Base-by-base conservation (phyloP, 441 rosid genomes). In the Mallotus japonicus region DNA sequence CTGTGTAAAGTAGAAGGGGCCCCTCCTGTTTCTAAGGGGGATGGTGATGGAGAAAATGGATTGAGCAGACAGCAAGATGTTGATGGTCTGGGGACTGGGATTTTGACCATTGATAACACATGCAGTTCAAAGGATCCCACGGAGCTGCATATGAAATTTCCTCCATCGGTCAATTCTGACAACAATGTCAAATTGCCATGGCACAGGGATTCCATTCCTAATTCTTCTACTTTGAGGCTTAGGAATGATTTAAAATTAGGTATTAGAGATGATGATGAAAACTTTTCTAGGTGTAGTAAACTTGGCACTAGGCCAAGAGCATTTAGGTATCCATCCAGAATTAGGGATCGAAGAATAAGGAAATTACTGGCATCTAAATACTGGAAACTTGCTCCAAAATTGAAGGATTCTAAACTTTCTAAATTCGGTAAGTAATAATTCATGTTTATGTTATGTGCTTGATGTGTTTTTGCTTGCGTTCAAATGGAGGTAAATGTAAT, bases 161-260 rank as follows among this genome's bases (percentile, higher is more conserved):
- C 83, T 8, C 81, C 76, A 34, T 63, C 65, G 71, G 64, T 71
- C 66, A 65, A 79, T 74, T 76, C 76, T 68, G 87, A 76, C 74
- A 78, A 76, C 60, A 83, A 80, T 81, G 71, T 70, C 72, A 86
- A 76, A 73, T 67, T 80, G 65, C 81, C 83, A 28, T 75, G 81
- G 24, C 58, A 65, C 70, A 57, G 78, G 83, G 78, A 77, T 58
- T 65, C 68, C 78, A 51, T 69, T 79, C 80, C 76, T 72, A 79
- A 69, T 77, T 86, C 83, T 79, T 82, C 88, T 70, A 77, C 78
- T 84, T 76, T 89, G 68, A 83, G 83, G 80, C 87, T 71, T 65
- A 88, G 89, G 88, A 89, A 76, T 69, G 82, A 73, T 76, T 49
- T 63, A 82, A 87, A 83, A 67, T 80, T 91, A 90, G 92, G 81